These are phyloP conservation scores for Alectoria sarmentosa DNA, from an alignment of 495 filamentous ascomycete genomes.

Conservation along the genomic window DNA sequence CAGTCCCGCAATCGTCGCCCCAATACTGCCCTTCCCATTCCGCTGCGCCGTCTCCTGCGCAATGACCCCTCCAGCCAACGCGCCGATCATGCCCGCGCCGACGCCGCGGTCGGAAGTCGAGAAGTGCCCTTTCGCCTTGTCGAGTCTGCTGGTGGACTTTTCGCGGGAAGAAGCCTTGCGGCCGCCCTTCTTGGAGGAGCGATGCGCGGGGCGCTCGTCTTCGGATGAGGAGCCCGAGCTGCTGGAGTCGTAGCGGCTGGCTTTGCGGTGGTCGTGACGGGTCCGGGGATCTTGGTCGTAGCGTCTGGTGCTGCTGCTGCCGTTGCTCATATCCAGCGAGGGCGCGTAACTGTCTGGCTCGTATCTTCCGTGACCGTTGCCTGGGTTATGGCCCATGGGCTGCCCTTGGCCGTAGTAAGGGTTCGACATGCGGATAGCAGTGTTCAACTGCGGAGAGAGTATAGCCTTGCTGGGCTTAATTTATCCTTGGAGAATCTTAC, in stretches of 20 bases:
- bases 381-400: not conserved
- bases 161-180: not conserved
- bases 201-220: constrained; percentile 3
- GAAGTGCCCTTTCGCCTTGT: not conserved
- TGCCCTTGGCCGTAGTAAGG: constrained; percentile 4
- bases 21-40: constrained; percentile 9
- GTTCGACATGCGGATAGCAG: not conserved
- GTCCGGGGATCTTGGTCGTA: not conserved
- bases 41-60: constrained; percentile 9
- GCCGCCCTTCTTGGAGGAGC: not conserved
- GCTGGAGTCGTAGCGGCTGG: not conserved
- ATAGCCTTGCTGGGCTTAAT: not conserved
- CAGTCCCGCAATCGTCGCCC: constrained; percentile 11
- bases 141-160: not conserved
- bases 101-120: not conserved
- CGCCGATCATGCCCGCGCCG: constrained; percentile 4
- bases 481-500: not conserved
- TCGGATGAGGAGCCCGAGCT: not conserved
- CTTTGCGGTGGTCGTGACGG: not conserved
- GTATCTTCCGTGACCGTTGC: not conserved
- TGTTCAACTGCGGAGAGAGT: not conserved
- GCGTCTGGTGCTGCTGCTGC: not conserved
- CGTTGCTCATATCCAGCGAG: constrained; percentile 1
- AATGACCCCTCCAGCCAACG: not conserved
- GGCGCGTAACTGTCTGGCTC: not conserved